Percentiles rank a stretch among this genome's conserved stretches.
phyloP scores from a whole-genome alignment of 495 filamentous ascomycete genomes.

The Viridothelium virens region DNA sequence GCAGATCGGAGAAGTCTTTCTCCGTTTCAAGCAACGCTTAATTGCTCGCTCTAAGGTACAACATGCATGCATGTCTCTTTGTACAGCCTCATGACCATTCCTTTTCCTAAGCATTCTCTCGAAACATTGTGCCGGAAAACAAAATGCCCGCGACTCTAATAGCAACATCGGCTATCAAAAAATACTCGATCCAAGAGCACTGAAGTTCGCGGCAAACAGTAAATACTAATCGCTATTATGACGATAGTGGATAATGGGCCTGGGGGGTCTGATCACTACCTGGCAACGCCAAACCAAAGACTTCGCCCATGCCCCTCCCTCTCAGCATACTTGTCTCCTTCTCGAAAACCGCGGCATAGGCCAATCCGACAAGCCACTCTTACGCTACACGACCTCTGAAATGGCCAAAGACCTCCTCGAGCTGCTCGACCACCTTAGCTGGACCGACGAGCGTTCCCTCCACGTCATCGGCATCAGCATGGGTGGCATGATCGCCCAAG shows the following conservation, averaged over 20 bases:
- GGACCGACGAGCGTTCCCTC: constrained; percentile 52
- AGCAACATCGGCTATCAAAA: not conserved
- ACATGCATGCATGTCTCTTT: not conserved
- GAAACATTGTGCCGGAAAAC: not conserved
- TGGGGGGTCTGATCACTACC: constrained; percentile 36
- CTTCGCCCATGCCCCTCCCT: constrained; percentile 62
- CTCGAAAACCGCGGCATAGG: constrained; percentile 79
- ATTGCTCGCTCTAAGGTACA: not conserved
- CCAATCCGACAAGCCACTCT: constrained; percentile 61
- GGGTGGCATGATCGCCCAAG: constrained; percentile 86
- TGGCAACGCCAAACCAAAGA: constrained; percentile 73
- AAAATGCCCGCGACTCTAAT: not conserved
- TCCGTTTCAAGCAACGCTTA: constrained; percentile 7
- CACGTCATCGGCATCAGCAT: constrained; percentile 69
- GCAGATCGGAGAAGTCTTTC: not conserved
- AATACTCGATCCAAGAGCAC: not conserved
- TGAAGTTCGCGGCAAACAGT: not conserved
- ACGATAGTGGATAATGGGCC: constrained; percentile 45
- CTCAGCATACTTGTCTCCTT: constrained; percentile 61
- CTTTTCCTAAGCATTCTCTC: not conserved
- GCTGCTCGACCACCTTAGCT: constrained; percentile 58
- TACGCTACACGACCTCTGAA: constrained; percentile 62
- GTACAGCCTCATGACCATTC: not conserved
- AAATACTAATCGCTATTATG: constrained; percentile 21
- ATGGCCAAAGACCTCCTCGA: constrained; percentile 71